Evolutionary conservation across 78 protist species (phyloP).

Genomic region (Acrasis kona): DNA sequence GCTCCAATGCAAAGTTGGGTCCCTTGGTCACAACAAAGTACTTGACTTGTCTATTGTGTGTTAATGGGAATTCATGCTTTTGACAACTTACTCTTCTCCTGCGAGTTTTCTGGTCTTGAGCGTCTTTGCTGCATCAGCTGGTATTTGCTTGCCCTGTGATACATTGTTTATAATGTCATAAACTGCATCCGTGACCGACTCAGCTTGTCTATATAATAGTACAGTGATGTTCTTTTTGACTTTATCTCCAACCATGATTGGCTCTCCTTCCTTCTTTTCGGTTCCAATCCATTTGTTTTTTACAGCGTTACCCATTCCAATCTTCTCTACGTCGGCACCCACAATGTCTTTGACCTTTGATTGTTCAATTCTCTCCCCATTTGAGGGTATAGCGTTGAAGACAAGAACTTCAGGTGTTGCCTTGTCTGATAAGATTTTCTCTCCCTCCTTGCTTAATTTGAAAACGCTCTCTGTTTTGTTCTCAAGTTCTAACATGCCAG

Average conservation of each 20-base stretch:
- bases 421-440: too few species aligned
- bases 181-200: neutral
- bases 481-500: neutral
- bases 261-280: neutral
- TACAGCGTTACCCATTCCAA: neutral
- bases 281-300: neutral
- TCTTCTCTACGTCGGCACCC: neutral
- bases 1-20: neutral
- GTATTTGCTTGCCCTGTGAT: neutral
- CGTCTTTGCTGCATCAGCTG: neutral
- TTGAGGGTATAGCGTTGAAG: too few species aligned
- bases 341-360: neutral
- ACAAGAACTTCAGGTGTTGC: too few species aligned
- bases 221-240: too few species aligned
- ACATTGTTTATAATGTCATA: neutral
- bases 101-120: slow-evolving; percentile 40
- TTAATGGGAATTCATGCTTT: too few species aligned
- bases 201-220: neutral
- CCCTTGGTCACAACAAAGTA: slow-evolving; percentile 12
- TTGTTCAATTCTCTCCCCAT: neutral
- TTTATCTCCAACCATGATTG: too few species aligned
- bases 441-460: slow-evolving; percentile 22
- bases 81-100: too few species aligned
- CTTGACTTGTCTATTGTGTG: neutral
- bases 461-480: neutral